Evolutionary conservation across 2,329 filamentous ascomycete genomes (phyloP).

Genomic region (Colletotrichum abscissum): DNA sequence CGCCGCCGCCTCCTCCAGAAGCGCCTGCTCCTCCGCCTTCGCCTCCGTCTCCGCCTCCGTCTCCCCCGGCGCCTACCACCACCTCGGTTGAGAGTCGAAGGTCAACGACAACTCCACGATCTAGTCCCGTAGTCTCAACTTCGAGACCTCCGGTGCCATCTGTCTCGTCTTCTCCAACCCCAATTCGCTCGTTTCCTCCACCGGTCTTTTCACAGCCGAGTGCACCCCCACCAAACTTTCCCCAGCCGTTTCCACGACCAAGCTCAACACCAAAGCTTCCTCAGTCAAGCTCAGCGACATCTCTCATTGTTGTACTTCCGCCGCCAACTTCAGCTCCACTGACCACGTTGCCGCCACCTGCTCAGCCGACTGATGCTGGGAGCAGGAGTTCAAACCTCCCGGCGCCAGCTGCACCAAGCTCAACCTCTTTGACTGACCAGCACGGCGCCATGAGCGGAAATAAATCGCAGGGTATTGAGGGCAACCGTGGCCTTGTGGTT

Average conservation of each 20-base stretch:
- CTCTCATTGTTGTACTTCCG: neutral
- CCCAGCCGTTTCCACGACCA: slow-evolving; percentile 3
- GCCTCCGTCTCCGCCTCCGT: neutral
- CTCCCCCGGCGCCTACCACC: neutral
- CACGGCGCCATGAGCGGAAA: slow-evolving; percentile 23
- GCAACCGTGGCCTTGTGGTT: slow-evolving; percentile 59
- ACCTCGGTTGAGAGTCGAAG: neutral
- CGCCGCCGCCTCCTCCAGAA: slow-evolving; percentile 1
- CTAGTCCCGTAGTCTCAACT: neutral
- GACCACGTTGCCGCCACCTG: neutral
- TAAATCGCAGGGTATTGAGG: slow-evolving; percentile 29
- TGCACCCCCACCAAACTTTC: neutral
- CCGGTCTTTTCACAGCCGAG: neutral
- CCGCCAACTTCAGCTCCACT: neutral
- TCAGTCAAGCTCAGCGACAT: slow-evolving; percentile 10
- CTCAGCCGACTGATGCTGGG: slow-evolving; percentile 29
- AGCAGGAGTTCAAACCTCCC: neutral
- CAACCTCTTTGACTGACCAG: slow-evolving; percentile 18
- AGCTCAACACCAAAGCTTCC: neutral
- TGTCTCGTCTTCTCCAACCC: slow-evolving; percentile 6
- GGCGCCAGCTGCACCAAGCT: slow-evolving; percentile 25
- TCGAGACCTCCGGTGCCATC: neutral
- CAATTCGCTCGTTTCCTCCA: neutral
- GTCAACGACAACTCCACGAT: slow-evolving; percentile 4
- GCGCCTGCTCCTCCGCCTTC: neutral